Conservation (phyloP, 495 filamentous ascomycete species). For the Lasiosphaeria miniovina region DNA sequence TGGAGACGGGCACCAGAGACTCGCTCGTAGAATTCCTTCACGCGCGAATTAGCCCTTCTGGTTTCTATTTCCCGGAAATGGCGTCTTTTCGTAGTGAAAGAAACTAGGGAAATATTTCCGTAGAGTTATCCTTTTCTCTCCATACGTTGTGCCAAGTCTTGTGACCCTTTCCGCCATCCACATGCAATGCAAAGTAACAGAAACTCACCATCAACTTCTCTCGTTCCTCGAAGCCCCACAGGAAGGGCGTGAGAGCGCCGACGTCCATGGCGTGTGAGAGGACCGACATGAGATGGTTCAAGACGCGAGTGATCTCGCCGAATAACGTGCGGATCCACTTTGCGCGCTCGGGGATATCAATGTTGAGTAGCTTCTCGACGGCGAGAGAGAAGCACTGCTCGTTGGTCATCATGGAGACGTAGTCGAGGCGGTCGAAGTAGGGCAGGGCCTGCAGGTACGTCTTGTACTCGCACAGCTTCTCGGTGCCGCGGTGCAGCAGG, state of each 20-base stretch:
- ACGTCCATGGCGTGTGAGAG: conserved; percentile 99
- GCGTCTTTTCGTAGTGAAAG: neutral
- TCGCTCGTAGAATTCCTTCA: conserved; percentile 98
- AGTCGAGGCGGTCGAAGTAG: conserved; percentile 98
- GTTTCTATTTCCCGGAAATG: neutral
- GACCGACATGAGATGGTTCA: conserved; percentile 98
- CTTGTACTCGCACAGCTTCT: conserved; percentile 99
- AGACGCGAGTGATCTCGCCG: conserved; percentile 87
- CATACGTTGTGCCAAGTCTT: neutral
- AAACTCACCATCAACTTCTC: conserved; percentile 93
- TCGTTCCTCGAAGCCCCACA: conserved; percentile 99
- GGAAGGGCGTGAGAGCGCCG: conserved; percentile 93
- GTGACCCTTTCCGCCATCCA: neutral
- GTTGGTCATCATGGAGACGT: conserved; percentile 99
- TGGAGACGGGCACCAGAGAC: conserved; percentile 98
- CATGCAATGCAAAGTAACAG: neutral
- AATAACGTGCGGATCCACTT: conserved; percentile 98
- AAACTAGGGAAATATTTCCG: neutral
- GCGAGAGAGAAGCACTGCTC: conserved; percentile 96
- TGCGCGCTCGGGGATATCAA: conserved; percentile 92
- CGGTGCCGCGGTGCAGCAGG: conserved; percentile 91
- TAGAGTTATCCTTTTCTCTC: neutral
- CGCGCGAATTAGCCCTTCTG: neutral
- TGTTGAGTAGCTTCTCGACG: conserved; percentile 96
- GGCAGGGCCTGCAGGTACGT: conserved; percentile 97